Base-by-base conservation (phyloP, 768 basidiomycete genomes). In the Suillus luteus region DNA sequence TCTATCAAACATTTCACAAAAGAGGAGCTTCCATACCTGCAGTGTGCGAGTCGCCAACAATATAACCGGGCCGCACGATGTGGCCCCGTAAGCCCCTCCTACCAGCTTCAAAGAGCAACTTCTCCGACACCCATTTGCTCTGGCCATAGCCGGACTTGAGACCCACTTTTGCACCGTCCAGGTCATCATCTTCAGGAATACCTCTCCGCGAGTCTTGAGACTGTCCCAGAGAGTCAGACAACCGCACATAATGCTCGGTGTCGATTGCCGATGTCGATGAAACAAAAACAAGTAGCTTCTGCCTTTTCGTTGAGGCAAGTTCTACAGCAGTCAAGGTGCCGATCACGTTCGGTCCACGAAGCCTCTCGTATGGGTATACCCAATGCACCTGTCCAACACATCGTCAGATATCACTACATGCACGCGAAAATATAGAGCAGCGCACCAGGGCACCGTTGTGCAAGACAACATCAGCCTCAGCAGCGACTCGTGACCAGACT, bases 41-140 rank as follows among this genome's bases (percentile, higher is more conserved):
- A 17, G 89, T 87, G 64, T 77, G 76, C 12, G 95, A 93, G 76
- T 97, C 93, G 38, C 97, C 97, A 44, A 99, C 93, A 41, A 99
- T 89, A 78, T 99, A 99, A 7, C 96, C 95, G 0, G 97, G 95
- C 12, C 97, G 88, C 3, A 99, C 79, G 65, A 97, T 94, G 68
- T 92, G 88, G 1, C 95, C 95, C 8, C 80, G 81, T 65, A 99
- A 77, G 1, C 97, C 97, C 44, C 95, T 83, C 68, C 83, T 86
- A 2, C 92, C 95, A 22, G 96, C 97, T 71, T 96, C 95, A 69
- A 94, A 90, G 37, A 99, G 78, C 9, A 99, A 76, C 74, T 95
- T 96, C 77, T 99, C 97, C 1, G 94, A 91, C 0, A 99, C 97
- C 97, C 97, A 99, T 77, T 99, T 99, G 41, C 87, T 90, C 79